Evolutionary conservation across 2,329 filamentous ascomycete genomes (phyloP).

Genomic region (Arthroderma sp.): DNA sequence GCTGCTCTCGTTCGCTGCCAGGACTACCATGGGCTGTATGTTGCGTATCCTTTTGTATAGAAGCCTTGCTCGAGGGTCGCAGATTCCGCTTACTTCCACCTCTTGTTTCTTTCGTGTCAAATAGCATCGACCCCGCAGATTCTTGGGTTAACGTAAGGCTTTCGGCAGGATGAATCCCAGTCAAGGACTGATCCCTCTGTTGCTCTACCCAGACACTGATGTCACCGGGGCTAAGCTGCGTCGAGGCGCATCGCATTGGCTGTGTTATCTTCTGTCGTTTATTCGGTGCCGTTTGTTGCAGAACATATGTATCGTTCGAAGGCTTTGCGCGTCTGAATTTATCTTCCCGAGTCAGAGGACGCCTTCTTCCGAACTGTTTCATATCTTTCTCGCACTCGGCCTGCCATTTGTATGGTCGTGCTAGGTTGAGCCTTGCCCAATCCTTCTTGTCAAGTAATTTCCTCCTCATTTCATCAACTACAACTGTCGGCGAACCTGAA

Average conservation of each 20-base stretch:
- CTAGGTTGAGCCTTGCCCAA: slow-evolving; percentile 27
- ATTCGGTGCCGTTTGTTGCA: neutral
- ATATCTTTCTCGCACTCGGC: slow-evolving; percentile 3
- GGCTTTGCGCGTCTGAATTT: neutral
- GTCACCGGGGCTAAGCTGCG: slow-evolving; percentile 10
- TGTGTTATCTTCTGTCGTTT: slow-evolving; percentile 12
- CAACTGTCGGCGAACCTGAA: neutral
- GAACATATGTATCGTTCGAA: neutral
- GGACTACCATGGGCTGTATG: neutral
- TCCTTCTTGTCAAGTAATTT: slow-evolving; percentile 26
- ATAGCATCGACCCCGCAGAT: slow-evolving; percentile 27
- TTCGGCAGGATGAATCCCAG: neutral
- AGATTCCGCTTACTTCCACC: neutral
- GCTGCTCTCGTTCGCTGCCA: no score
- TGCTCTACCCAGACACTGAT: slow-evolving; percentile 16
- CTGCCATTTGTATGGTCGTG: slow-evolving; percentile 26
- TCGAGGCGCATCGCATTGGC: slow-evolving; percentile 15
- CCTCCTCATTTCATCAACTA: neutral
- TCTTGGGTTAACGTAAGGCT: slow-evolving; percentile 8
- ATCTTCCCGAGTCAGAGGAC: neutral
- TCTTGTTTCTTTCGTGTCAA: slow-evolving; percentile 19
- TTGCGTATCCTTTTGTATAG: neutral
- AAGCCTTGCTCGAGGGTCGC: neutral
- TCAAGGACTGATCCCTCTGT: neutral
- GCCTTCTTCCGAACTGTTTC: slow-evolving; percentile 8